phyloP scores from a whole-genome alignment of 768 basidiomycete genomes.

The Russula compacta region DNA sequence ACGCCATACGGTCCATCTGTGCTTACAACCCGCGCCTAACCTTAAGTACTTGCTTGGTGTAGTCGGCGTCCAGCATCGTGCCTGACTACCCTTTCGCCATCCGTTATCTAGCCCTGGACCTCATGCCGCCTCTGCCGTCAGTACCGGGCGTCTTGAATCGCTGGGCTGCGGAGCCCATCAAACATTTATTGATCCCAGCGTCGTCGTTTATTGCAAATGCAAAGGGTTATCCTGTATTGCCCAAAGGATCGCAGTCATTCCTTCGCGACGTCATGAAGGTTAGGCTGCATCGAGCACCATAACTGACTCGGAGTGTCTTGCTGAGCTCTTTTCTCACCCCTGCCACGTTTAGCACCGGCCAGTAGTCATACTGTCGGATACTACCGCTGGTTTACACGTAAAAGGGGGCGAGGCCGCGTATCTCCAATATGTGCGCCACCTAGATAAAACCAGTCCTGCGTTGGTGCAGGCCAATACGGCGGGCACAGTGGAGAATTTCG shows the following conservation, averaged over 20 bases:
- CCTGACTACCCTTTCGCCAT: constrained; percentile 17
- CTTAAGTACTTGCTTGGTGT: constrained; percentile 41
- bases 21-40: constrained; percentile 70
- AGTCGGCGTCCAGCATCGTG: constrained; percentile 1
- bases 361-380: constrained; percentile 71
- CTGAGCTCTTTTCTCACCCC: constrained; percentile 1
- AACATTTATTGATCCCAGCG: constrained; percentile 79
- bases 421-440: constrained; percentile 75
- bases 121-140: constrained; percentile 79
- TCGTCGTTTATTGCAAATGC: constrained; percentile 90
- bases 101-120: constrained; percentile 65
- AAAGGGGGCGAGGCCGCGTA: constrained; percentile 84
- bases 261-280: constrained; percentile 85
- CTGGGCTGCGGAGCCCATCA: constrained; percentile 93
- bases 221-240: constrained; percentile 94
- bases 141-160: constrained; percentile 66
- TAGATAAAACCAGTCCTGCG: constrained; percentile 68
- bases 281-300: constrained; percentile 24
- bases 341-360: constrained; percentile 60
- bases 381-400: constrained; percentile 52
- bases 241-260: constrained; percentile 88
- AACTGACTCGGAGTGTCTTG: background rate
- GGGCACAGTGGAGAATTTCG: constrained; percentile 83
- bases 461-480: constrained; percentile 53
- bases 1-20: constrained; percentile 83